Conservation (phyloP, 208 protist genomes). For the Trichomonas gallinae region DNA sequence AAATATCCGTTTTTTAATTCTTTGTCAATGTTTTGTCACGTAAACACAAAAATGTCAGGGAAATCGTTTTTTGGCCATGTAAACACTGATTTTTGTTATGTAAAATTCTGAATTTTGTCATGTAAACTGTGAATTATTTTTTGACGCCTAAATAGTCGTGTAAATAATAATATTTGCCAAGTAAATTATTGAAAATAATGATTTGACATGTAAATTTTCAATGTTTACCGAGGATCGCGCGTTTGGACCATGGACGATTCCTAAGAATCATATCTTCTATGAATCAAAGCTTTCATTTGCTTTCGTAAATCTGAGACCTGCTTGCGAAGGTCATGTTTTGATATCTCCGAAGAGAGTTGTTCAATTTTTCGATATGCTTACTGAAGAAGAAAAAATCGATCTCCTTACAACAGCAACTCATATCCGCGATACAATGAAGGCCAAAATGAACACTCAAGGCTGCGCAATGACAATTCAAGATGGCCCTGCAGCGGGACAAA, state of each 20-base stretch:
- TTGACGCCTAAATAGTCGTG: not conserved
- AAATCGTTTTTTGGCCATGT: not conserved
- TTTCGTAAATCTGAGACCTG: not conserved
- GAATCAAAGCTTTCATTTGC: not conserved
- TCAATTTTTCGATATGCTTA: not conserved
- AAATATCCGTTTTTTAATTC: not conserved
- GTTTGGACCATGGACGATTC: not conserved
- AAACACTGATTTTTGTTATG: not conserved
- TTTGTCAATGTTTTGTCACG: not conserved
- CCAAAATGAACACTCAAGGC: not conserved
- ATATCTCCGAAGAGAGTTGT: not conserved
- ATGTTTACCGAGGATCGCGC: not conserved
- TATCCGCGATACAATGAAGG: not conserved
- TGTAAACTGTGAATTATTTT: too few relatives aligned
- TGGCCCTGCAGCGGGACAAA: not conserved
- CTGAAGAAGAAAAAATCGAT: conserved; percentile 6
- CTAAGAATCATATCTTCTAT: not conserved
- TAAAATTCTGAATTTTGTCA: too few relatives aligned
- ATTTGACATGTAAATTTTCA: not conserved
- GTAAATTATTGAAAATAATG: not conserved
- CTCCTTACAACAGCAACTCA: not conserved
- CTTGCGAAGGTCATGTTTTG: not conserved
- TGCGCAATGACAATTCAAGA: not conserved
- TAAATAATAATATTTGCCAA: not conserved
- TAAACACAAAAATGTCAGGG: not conserved